Conservation (phyloP, 208 protist genomes). For the Porcisia hertigi region DNA sequence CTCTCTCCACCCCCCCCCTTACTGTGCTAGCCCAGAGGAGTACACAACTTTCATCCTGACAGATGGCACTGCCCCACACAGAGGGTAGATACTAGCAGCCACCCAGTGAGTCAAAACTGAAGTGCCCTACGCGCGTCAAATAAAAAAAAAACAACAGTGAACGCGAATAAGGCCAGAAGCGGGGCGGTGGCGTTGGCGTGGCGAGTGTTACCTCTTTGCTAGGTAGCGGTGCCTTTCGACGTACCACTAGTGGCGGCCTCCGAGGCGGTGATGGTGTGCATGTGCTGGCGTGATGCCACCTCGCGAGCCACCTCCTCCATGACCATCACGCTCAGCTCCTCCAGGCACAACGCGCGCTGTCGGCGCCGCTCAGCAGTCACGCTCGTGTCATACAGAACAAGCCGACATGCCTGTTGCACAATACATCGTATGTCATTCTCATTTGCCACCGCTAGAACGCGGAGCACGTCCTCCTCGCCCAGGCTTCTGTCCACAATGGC, state of each 20-base stretch:
- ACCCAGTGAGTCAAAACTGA: no score
- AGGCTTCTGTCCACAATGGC: constrained; percentile 30
- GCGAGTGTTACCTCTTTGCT: background rate
- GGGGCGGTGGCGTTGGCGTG: background rate
- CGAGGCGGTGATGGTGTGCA: background rate
- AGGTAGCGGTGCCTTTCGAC: background rate
- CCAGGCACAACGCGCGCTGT: constrained; percentile 29
- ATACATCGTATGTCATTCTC: constrained; percentile 42
- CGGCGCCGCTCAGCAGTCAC: constrained; percentile 29
- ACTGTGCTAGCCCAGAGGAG: no score
- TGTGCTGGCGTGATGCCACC: constrained; percentile 18
- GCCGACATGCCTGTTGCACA: constrained; percentile 43
- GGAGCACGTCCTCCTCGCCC: constrained; percentile 37
- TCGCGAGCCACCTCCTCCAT: constrained; percentile 32
- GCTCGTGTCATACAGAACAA: constrained; percentile 49
- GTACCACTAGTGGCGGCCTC: background rate
- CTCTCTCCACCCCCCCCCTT: no score
- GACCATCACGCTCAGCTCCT: constrained; percentile 30
- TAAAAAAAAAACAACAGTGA: background rate
- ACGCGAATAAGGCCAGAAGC: background rate
- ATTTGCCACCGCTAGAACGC: constrained; percentile 34
- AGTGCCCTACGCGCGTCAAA: background rate
- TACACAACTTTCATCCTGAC: no score
- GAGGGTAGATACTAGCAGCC: no score
- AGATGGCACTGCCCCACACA: no score